Evolutionary conservation across 1,284 basidiomycete species (phyloP), one percentile per base, ranked within the genome.

Genomic region (Rhodotorula sp.): DNA sequence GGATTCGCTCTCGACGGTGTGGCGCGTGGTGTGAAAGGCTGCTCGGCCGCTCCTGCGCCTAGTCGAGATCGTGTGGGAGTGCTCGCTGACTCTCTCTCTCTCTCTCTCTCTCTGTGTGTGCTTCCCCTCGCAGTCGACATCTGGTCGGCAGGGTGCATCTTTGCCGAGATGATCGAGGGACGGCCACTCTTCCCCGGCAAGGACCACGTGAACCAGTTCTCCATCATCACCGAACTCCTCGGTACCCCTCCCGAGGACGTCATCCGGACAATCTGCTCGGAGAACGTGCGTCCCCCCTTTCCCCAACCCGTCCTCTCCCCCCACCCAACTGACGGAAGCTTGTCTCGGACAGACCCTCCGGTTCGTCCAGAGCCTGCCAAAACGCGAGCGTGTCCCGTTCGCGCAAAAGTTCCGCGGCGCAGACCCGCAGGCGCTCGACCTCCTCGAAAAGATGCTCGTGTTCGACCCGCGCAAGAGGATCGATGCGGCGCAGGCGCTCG

Each of bases 151-250:
- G 95, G 94, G 18, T 99, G 96, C 83, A 99, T 99, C 81, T 98
- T 99, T 79, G 96, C 96, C 8, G 95, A 99, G 83, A 99, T 99
- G 96, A 84, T 99, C 67, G 94, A 98, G 81, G 96, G 95, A 59
- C 97, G 98, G 81, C 95, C 96, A 0, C 83, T 99, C 73, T 99
- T 99, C 87, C 96, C 96, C 46, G 95, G 95, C 69, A 99, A 99
- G 85, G 96, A 99, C 80, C 85, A 99, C 81, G 96, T 99, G 77
- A 96, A 99, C 84, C 95, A 99, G 81, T 99, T 99, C 83, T 97
- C 94, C 50, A 99, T 99, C 83, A 99, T 99, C 83, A 99, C 95
- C 60, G 96, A 99, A 81, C 84, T 99, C 26, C 85, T 99, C 64
- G 96, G 95, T 68, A 99, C 96, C 28, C 95, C 95, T 57, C 93